These are phyloP conservation scores for Linderniella brevidens DNA, from an alignment of 257 asterid species.

Conservation along the genomic window DNA sequence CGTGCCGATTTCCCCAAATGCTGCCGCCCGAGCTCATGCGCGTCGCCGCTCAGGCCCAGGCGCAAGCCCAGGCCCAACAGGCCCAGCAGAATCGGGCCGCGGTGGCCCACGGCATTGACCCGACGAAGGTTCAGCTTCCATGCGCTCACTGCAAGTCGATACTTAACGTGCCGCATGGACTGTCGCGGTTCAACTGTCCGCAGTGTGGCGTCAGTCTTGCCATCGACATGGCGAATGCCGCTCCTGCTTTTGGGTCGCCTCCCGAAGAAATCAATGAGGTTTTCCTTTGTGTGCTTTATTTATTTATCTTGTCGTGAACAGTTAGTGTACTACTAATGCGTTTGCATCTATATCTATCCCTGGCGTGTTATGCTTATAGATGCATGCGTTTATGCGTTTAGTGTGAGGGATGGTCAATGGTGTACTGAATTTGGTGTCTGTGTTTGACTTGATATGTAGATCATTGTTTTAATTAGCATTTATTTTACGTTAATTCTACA, in stretches of 20 bases:
- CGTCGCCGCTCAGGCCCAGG: too few relatives aligned
- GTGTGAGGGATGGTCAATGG: too few relatives aligned
- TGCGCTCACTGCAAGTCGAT: constrained; percentile 87
- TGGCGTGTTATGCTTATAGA: too few relatives aligned
- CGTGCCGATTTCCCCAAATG: constrained; percentile 91
- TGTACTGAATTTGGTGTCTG: too few relatives aligned
- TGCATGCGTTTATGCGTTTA: too few relatives aligned
- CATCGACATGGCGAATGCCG: constrained; percentile 51
- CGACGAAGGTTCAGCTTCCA: constrained; percentile 90
- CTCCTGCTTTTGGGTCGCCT: constrained; percentile 24
- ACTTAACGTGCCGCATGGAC: constrained; percentile 83
- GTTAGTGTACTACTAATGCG: too few relatives aligned
- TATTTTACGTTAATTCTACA: too few relatives aligned
- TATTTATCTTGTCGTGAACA: too few relatives aligned
- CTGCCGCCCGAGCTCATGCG: constrained; percentile 78
- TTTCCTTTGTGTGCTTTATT: constrained; percentile 3
- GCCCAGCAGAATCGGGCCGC: constrained; percentile 25
- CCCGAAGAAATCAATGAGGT: constrained; percentile 94
- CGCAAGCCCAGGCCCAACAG: constrained; percentile 5
- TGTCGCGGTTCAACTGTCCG: constrained; percentile 73
- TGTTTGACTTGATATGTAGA: background rate
- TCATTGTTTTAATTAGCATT: too few relatives aligned
- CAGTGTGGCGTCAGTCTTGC: constrained; percentile 72
- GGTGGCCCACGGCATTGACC: constrained; percentile 82
- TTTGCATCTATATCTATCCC: too few relatives aligned